Evolutionary conservation across 1,284 basidiomycete genomes (phyloP), one percentile per base, ranked within the genome.

Genomic region (Mycena sp.): DNA sequence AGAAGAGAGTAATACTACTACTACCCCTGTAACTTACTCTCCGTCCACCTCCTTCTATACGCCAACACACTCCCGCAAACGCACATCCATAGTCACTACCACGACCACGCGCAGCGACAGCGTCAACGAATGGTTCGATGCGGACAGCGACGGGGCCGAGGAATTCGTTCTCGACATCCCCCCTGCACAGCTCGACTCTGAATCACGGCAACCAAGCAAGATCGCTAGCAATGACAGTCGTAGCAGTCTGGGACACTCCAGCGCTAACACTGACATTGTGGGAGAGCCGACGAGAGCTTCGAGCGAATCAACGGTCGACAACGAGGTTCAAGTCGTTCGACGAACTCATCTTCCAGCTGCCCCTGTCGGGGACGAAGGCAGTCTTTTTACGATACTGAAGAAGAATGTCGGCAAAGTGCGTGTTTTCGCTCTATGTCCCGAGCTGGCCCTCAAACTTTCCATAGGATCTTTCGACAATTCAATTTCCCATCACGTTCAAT

Each of bases 371-470:
- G 95, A 97, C 71, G 96, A 98, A 82, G 94, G 95, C 5, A 96
- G 94, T 75, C 82, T 98, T 55, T 95, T 97, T 77, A 84, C 91
- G 1, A 91, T 97, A 70, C 82, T 98, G 65, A 96, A 96, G 83
- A 97, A 96, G 83, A 97, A 96, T 78, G 93, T 98, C 62, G 95
- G 95, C 69, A 96, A 96, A 86, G 94, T 94, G 73, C 25, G 78
- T 68, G 18, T 18, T 65, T 50, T 56, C 10, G 44, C 20, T 30
- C 38, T 68, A 20, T 39, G 22, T 62, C 52, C 14, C 37, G 64
- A 69, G 80, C 60, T 71, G 13, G 38, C 18, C 10, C 71, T 70
- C 63, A 56, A 50, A 11, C 62, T 20, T 70, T 50, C 18, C 34
- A 13, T 59, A 96, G 95, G 95, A 96, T 81, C 83, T 96, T n/a